These are phyloP conservation scores for Saturnispora serradocipensis DNA, from an alignment of 805 yeast genomes.

Conservation along the genomic window DNA sequence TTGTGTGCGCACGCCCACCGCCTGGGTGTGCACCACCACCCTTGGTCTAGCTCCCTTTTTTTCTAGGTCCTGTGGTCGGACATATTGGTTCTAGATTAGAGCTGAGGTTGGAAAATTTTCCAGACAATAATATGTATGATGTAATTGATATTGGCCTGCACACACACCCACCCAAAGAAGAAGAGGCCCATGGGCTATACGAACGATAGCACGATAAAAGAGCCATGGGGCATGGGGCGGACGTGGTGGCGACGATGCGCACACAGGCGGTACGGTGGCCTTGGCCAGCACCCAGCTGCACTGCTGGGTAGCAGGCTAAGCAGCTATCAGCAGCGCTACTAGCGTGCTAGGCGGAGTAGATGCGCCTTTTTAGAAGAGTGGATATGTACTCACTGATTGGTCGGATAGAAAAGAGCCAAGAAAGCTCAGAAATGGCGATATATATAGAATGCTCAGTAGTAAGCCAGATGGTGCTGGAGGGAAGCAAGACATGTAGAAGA, in stretches of 20 bases:
- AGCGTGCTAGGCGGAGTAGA: background rate
- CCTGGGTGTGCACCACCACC: too few species aligned
- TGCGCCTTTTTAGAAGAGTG: background rate
- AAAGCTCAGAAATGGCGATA: background rate
- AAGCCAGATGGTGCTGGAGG: too few species aligned
- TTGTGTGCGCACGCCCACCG: too few species aligned
- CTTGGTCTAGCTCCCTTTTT: too few species aligned
- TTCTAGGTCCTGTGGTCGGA: background rate
- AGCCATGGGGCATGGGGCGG: too few species aligned
- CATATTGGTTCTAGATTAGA: background rate
- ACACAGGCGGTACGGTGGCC: background rate
- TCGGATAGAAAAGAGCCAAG: background rate
- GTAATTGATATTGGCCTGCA: background rate
- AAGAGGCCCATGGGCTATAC: background rate
- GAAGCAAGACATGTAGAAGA: too few species aligned
- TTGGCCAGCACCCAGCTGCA: background rate
- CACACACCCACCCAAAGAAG: too few species aligned
- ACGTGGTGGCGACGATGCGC: background rate
- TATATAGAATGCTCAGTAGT: background rate
- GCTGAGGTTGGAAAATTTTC: background rate
- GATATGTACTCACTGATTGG: background rate
- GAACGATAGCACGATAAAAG: background rate
- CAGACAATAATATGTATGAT: background rate
- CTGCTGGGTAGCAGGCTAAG: too few species aligned
- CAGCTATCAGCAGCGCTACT: background rate